Evolutionary conservation across 2,329 filamentous ascomycete genomes (phyloP), one percentile per base, ranked within the genome.

Genomic region (Colletotrichum tropicale): DNA sequence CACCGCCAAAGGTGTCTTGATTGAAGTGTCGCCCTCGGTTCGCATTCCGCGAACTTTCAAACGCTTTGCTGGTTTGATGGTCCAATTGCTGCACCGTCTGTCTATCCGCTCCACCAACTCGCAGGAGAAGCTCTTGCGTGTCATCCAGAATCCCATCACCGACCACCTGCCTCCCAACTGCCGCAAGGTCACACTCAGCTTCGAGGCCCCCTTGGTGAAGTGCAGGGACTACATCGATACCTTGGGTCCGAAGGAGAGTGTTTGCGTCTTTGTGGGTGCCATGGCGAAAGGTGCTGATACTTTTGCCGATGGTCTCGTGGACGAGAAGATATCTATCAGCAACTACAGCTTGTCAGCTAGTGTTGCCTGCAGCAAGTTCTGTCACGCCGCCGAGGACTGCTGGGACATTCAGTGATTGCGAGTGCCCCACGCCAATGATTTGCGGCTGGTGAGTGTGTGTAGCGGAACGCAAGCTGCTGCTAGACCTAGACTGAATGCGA

Each of bases 311-410:
- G 91, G 92, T 55, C 95, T 94, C 86, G 98, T 98, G 81, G 96
- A 98, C 83, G 97, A 99, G 87, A 95, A 98, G 82, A 98, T 99
- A 83, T 95, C 94, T 81, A 98, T 99, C 87, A 98, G 96, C 90
- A 98, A 98, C 86, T 99, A 95, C 90, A 98, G 96, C 82, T 90
- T 99, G 78, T 98, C 95, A 82, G 97, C 97, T 77, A 98, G 96
- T 88, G 97, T 99, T 77, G 96, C 97, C 58, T 99, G 97, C 90
- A 98, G 96, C 92, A 99, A 98, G 86, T 98, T 99, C 89, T 98
- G 97, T 86, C 97, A 99, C 86, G 97, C 96, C 55, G 96, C 96
- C 58, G 97, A 99, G 87, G 97, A 99, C 85, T 94, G 94, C 43
- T 99, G 97, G 97, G 93, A 95, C 83, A 94, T 99, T 80, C 91